Percentiles rank a stretch among this genome's conserved stretches.
Evolutionary conservation across 306 rosid genomes (phyloP).

Genomic region (Quercus alba): DNA sequence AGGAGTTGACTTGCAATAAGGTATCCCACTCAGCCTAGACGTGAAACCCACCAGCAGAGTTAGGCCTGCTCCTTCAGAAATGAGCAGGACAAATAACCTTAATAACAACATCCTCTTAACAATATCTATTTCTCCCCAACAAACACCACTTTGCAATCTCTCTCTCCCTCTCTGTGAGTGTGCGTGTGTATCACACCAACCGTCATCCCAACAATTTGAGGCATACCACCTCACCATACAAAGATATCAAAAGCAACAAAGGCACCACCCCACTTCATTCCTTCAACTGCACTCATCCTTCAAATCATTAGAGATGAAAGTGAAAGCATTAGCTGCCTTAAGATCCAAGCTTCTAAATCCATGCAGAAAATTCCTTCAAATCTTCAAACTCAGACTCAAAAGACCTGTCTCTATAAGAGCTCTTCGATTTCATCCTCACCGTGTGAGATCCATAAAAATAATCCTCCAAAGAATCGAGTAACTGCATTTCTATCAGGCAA

Average conservation of each 20-base stretch:
- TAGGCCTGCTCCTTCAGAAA: neutral
- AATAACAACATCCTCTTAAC: neutral
- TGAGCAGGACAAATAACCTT: neutral
- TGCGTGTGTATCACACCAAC: conserved; percentile 36
- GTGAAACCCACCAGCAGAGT: neutral
- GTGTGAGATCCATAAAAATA: conserved; percentile 7
- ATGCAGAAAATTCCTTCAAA: conserved; percentile 48
- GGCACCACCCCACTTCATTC: conserved; percentile 22
- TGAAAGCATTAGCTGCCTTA: conserved; percentile 60
- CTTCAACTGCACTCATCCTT: conserved; percentile 47
- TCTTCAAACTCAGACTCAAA: conserved; percentile 55
- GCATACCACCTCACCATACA: conserved; percentile 13
- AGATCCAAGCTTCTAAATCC: conserved; percentile 69
- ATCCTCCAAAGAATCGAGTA: conserved; percentile 20
- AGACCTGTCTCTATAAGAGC: conserved; percentile 51
- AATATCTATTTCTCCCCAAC: neutral
- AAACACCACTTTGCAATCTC: neutral
- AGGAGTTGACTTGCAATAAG: neutral
- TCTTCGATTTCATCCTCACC: conserved; percentile 15
- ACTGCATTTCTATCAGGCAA: conserved; percentile 37
- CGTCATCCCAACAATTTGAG: conserved; percentile 18
- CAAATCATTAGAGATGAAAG: conserved; percentile 54
- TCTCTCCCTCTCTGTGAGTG: neutral
- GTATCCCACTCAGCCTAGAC: conserved; percentile 2
- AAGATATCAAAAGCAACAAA: conserved; percentile 19